A percentile compares a stretch with the other conserved stretches of the same genome.
Evolutionary conservation across 805 yeast genomes (phyloP).

Genomic region (Metschnikowia similis): DNA sequence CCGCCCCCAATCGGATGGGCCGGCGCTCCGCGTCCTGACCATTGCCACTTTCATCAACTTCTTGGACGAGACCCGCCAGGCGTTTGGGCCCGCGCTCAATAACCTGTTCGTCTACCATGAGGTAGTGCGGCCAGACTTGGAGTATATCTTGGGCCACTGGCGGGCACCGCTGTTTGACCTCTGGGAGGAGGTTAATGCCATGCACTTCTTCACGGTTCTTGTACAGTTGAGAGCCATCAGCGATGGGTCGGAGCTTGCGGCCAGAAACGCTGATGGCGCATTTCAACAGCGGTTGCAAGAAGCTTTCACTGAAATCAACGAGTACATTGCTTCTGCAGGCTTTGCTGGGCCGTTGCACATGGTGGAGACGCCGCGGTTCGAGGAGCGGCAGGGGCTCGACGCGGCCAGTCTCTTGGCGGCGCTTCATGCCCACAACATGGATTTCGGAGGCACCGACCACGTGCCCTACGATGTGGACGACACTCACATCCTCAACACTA

Average conservation of each 20-base stretch:
- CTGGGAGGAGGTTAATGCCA: constrained; percentile 83
- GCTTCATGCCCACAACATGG: constrained; percentile 45
- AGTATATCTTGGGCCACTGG: constrained; percentile 64
- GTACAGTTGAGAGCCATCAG: constrained; percentile 68
- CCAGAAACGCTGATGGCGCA: constrained; percentile 11
- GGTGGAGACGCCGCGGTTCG: constrained; percentile 57
- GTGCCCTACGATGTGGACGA: constrained; percentile 65
- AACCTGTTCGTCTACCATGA: constrained; percentile 44
- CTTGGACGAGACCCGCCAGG: constrained; percentile 25
- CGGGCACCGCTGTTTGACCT: constrained; percentile 66
- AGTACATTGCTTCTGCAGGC: constrained; percentile 41
- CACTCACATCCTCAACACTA: constrained; percentile 55
- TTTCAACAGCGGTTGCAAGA: not conserved
- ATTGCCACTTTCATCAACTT: constrained; percentile 51
- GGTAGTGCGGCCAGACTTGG: constrained; percentile 65
- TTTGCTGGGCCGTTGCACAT: constrained; percentile 17
- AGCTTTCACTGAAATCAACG: constrained; percentile 29
- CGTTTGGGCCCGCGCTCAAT: constrained; percentile 23
- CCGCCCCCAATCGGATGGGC: constrained; percentile 94
- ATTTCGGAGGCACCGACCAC: constrained; percentile 22
- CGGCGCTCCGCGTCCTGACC: constrained; percentile 74
- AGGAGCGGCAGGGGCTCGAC: constrained; percentile 68
- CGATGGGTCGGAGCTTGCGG: constrained; percentile 46
- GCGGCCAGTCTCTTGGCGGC: constrained; percentile 63
- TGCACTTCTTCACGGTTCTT: constrained; percentile 75